A percentile compares a stretch with the other conserved stretches of the same genome.
phyloP scores from a whole-genome alignment of 139 green algal genomes.

The Chloropicon primus region DNA sequence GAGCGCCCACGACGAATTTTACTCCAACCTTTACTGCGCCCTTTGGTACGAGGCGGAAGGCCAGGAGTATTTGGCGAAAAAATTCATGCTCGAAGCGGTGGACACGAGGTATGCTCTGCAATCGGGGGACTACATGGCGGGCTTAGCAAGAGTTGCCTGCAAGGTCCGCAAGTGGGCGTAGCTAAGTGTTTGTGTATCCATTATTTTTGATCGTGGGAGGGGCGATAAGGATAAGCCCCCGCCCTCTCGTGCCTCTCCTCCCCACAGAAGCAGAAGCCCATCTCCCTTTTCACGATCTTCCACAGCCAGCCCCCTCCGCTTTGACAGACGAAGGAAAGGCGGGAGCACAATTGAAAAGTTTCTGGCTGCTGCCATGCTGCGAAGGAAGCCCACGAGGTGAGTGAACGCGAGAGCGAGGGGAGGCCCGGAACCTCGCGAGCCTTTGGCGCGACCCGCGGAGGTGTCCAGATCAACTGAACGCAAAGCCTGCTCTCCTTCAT shows the following conservation, averaged over 20 bases:
- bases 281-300: too few relatives aligned
- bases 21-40: background rate
- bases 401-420: background rate
- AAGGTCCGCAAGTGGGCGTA: background rate
- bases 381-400: conserved; percentile 49
- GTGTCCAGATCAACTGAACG: too few relatives aligned
- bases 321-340: too few relatives aligned
- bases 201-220: too few relatives aligned
- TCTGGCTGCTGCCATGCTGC: conserved; percentile 57
- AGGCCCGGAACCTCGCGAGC: too few relatives aligned
- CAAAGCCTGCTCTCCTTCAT: too few relatives aligned
- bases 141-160: background rate
- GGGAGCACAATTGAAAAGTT: too few relatives aligned
- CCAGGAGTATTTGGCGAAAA: background rate
- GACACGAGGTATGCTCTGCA: background rate
- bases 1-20: background rate
- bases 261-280: too few relatives aligned
- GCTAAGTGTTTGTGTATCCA: background rate
- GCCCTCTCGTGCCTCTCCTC: too few relatives aligned
- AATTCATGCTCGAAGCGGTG: background rate
- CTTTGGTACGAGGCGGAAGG: background rate
- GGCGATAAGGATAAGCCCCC: too few relatives aligned
- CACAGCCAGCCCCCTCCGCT: background rate
- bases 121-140: background rate
- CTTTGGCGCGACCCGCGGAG: too few relatives aligned